A percentile compares a stretch with the other conserved stretches of the same genome.
Conservation (phyloP, 108 stramenopile species). For the Skeletonema costatum region DNA sequence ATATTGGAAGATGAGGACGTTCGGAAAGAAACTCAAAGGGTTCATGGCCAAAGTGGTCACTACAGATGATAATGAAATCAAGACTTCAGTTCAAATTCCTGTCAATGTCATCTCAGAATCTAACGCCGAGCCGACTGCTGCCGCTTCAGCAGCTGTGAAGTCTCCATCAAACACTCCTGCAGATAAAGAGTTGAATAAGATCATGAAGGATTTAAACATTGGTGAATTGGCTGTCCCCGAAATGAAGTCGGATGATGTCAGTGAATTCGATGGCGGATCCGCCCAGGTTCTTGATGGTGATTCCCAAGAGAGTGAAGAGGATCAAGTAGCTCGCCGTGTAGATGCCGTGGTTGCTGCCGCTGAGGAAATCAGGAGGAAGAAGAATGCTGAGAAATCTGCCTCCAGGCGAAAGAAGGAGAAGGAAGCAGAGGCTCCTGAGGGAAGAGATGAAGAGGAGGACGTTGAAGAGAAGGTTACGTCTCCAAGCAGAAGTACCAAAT, state of each 20-base stretch:
- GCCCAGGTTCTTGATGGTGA: neutral
- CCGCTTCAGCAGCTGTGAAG: neutral
- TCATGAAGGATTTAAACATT: neutral
- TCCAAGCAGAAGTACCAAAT: neutral
- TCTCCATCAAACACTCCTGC: neutral
- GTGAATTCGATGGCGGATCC: neutral
- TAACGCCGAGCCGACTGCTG: neutral
- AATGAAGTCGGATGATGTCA: neutral
- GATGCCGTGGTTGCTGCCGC: neutral
- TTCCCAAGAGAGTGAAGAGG: neutral
- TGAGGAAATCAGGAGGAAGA: constrained; percentile 1
- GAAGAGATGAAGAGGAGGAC: neutral
- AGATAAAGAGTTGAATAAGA: neutral
- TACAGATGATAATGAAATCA: neutral
- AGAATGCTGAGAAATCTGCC: neutral
- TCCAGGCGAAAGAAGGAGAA: neutral
- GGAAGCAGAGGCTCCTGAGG: neutral
- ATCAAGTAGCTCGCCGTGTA: neutral
- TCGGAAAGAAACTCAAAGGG: neutral
- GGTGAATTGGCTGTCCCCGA: neutral
- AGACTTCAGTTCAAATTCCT: neutral
- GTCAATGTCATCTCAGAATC: neutral
- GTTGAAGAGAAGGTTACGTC: neutral
- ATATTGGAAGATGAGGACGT: neutral
- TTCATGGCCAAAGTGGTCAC: neutral